Percentiles rank a stretch among this genome's conserved stretches.
phyloP scores from a whole-genome alignment of 1,284 basidiomycete genomes.

The Uromyces viciae-fabae region DNA sequence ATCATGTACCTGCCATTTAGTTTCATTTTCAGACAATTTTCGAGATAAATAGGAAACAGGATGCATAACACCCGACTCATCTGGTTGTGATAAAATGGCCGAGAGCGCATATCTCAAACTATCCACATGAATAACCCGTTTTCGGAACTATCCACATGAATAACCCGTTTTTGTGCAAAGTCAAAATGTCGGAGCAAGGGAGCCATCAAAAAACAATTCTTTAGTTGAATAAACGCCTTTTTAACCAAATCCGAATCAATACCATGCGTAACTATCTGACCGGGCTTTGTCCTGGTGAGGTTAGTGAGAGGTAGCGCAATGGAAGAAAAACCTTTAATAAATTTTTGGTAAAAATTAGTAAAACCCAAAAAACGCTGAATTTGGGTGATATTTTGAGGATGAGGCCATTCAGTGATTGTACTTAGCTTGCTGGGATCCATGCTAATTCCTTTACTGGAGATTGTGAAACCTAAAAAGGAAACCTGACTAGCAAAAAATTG shows the following conservation, averaged over 20 bases:
- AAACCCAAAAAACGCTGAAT: constrained; percentile 8
- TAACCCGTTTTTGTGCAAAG: not conserved
- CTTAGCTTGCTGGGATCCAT: not conserved
- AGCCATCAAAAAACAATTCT: not conserved
- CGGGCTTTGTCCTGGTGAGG: not conserved
- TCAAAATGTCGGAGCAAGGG: not conserved
- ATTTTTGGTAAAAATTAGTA: not conserved
- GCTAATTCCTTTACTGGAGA: not conserved
- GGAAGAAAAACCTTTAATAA: not conserved
- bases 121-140: no score
- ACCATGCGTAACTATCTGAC: not conserved
- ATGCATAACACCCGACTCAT: not conserved
- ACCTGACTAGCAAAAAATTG: not conserved
- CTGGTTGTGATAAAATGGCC: not conserved
- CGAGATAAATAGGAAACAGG: not conserved
- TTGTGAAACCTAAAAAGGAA: not conserved
- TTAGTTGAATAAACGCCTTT: not conserved
- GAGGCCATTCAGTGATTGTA: not conserved
- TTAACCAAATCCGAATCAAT: not conserved
- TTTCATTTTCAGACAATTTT: not conserved
- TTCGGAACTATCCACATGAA: constrained; percentile 13
- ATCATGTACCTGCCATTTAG: not conserved
- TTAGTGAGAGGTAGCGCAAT: not conserved
- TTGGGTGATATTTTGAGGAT: not conserved
- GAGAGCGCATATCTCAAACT: constrained; percentile 3